Evolutionary conservation across 2,329 filamentous ascomycete species (phyloP).

Genomic region (Clonostachys chloroleuca): DNA sequence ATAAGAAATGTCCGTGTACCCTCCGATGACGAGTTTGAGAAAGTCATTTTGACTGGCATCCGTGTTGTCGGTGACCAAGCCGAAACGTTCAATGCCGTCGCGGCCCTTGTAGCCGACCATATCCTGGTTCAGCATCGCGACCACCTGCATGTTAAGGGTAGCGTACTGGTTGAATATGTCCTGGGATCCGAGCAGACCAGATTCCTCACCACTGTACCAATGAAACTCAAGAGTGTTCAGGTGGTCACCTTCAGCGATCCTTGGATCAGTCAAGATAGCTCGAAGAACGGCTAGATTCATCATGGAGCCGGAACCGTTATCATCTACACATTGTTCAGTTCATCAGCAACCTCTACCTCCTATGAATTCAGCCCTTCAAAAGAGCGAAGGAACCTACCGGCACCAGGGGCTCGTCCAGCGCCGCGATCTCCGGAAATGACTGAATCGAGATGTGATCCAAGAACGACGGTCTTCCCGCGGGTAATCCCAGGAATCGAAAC

Average conservation of each 20-base stretch:
- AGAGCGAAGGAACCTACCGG: conserved; percentile 6
- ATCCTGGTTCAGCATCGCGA: conserved; percentile 58
- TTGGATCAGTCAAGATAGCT: conserved; percentile 21
- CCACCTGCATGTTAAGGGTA: conserved; percentile 25
- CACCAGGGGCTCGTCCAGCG: conserved; percentile 35
- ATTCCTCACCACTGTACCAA: conserved; percentile 45
- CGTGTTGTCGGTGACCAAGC: conserved; percentile 84
- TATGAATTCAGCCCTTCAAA: too few relatives aligned
- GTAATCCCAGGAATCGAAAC: conserved; percentile 38
- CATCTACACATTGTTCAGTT: conserved; percentile 17
- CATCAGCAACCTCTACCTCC: too few relatives aligned
- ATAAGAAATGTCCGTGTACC: conserved; percentile 77
- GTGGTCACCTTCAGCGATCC: conserved; percentile 27
- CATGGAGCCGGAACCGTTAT: conserved; percentile 40
- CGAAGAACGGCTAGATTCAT: conserved; percentile 40
- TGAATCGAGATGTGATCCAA: conserved; percentile 41
- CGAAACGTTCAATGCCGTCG: conserved; percentile 72
- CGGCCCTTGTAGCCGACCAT: conserved; percentile 85
- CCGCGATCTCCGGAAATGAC: conserved; percentile 28
- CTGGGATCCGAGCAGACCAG: conserved; percentile 40
- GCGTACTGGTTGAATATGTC: conserved; percentile 34
- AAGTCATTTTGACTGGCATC: conserved; percentile 74
- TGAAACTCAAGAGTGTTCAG: conserved; percentile 47
- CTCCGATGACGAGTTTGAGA: conserved; percentile 76
- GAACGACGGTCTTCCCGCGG: conserved; percentile 19